Base-by-base conservation (phyloP, 2,329 filamentous ascomycete species). In the Claviceps monticola region DNA sequence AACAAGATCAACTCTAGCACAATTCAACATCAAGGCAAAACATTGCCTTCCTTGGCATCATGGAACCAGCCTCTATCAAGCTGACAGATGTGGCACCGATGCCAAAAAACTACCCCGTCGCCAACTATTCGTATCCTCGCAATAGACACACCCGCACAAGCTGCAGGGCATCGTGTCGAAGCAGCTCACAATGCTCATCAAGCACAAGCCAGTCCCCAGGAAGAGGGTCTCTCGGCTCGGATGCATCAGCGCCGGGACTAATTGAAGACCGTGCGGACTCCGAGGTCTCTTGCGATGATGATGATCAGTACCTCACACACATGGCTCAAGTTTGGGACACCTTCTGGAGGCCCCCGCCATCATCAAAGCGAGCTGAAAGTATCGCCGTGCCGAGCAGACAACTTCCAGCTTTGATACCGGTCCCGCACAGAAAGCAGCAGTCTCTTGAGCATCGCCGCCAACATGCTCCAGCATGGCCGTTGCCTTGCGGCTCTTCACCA, bases 221-320 rank as follows among this genome's bases (percentile, higher is more conserved):
- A 5, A 50, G 53, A 42, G 53, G 50, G 21, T 54, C 74, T 3
- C 57, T 74, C 37, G 70, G 66, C 36, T 76, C 74, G 1, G 67
- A 71, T 44, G 66, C 61, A 26, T 76, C 74, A 3, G 57, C 71
- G 4, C 75, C 74, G 1, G 70, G 71, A 29, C 67, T 78, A 60
- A 68, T 75, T 16, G 74, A 78, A 55, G 72, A 77, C 57, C 70
- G 69, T 5, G 66, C 67, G 6, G 74, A 76, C 56, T 77, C 74
- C 4, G 75, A 78, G 49, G 60, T 64, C 17, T 78, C 75, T 5
- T 57, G 65, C 36, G 75, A 79, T 19, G 75, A 76, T 43, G 74
- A 78, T 56, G 69, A 70, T 52, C 70, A 74, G 54, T 72, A 75
- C 55, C 70, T 73, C 51, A 60, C 67, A 19, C 68, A 73, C 36